These are phyloP conservation scores for Panellus pusillus DNA, from an alignment of 768 basidiomycete genomes.

Conservation along the genomic window DNA sequence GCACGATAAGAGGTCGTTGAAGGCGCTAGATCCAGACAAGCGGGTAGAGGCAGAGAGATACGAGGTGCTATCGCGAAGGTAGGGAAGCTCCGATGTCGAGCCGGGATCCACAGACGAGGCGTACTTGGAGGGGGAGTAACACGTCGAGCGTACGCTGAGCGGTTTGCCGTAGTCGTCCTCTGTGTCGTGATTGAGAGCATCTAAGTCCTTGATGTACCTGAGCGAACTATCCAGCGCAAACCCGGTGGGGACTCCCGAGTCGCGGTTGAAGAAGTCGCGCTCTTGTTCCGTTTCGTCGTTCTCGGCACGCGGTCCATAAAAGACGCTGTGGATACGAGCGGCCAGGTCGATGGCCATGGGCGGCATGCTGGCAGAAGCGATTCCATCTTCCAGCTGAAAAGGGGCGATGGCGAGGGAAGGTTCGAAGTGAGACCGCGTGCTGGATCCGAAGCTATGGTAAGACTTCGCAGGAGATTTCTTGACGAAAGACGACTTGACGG, in stretches of 20 bases:
- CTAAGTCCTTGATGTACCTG: neutral
- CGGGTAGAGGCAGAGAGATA: too few species aligned
- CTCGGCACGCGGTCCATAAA: slow-evolving; percentile 5
- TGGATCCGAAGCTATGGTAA: neutral
- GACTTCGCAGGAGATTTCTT: neutral
- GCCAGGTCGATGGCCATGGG: slow-evolving; percentile 9
- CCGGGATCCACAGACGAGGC: neutral
- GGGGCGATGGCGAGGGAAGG: neutral
- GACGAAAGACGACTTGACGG: neutral
- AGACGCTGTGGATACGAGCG: slow-evolving; percentile 17
- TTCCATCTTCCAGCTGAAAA: neutral
- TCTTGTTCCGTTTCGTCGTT: neutral
- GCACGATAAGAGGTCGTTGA: too few species aligned
- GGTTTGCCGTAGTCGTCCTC: neutral
- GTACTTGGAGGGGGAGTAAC: neutral
- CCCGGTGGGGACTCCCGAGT: slow-evolving; percentile 2
- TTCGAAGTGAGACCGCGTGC: neutral
- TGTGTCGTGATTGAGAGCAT: neutral
- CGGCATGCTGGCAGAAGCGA: neutral
- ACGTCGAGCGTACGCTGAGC: neutral
- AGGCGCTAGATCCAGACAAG: too few species aligned
- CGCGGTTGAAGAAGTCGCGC: slow-evolving; percentile 18
- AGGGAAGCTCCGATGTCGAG: slow-evolving; percentile 8
- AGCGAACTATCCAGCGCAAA: neutral
- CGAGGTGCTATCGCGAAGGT: slow-evolving; percentile 1